A percentile compares a stretch with the other conserved stretches of the same genome.
Evolutionary conservation across 2,329 filamentous ascomycete species (phyloP).

Genomic region (Penicillium freii): DNA sequence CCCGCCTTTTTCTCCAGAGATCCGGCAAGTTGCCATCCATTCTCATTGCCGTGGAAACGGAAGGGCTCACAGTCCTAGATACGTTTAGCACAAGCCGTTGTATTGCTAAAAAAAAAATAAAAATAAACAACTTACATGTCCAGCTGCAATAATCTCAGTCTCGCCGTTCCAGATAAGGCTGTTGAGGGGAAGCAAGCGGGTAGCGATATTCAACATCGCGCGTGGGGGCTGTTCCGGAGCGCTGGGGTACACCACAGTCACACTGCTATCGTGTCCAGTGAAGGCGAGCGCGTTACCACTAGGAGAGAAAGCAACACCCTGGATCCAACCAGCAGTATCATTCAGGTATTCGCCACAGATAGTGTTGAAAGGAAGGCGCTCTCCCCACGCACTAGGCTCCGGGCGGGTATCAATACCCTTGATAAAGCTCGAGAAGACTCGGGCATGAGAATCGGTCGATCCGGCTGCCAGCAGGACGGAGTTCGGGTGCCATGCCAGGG

Average conservation of each 20-base stretch:
- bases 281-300: constrained; percentile 92
- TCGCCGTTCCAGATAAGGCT: constrained; percentile 90
- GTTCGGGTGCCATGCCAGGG: constrained; percentile 95
- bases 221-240: constrained; percentile 85
- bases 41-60: constrained; percentile 74
- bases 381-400: constrained; percentile 86
- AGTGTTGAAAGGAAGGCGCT: constrained; percentile 94
- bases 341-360: constrained; percentile 96
- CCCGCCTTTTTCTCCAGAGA: constrained; percentile 73
- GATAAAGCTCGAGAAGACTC: constrained; percentile 93
- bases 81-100: constrained; percentile 1
- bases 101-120: no score
- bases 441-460: constrained; percentile 93
- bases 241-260: constrained; percentile 93
- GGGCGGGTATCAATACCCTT: constrained; percentile 89
- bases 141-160: constrained; percentile 89
- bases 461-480: constrained; percentile 91
- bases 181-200: constrained; percentile 87
- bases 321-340: constrained; percentile 94
- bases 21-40: constrained; percentile 80
- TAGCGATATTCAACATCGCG: constrained; percentile 86
- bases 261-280: constrained; percentile 89
- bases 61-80: constrained; percentile 73
- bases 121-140: constrained; percentile 61
- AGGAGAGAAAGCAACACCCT: constrained; percentile 88